Percentiles rank a stretch among this genome's conserved stretches.
These are phyloP conservation scores for Tolypocladium amazonense DNA, from an alignment of 2,329 filamentous ascomycete species.

Conservation along the genomic window DNA sequence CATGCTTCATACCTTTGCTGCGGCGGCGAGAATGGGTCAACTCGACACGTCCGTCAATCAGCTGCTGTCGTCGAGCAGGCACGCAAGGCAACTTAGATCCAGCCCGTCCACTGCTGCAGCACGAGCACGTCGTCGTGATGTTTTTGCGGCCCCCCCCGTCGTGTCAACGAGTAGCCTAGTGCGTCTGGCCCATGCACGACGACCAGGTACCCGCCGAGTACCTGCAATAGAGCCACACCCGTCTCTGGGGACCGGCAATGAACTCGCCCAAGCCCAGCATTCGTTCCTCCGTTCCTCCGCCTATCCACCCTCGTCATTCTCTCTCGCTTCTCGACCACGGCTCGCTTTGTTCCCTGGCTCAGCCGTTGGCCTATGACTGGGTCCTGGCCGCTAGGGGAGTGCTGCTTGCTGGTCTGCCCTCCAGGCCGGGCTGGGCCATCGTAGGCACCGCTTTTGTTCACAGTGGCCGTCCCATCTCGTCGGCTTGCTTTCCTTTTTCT, in stretches of 20 bases:
- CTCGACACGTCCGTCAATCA: neutral
- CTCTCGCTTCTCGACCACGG: neutral
- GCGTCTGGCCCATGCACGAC: neutral
- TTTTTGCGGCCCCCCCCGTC: neutral
- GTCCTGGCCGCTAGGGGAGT: neutral
- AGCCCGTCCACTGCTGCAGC: neutral
- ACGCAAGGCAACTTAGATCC: neutral
- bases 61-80: neutral
- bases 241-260: neutral
- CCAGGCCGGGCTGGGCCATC: neutral
- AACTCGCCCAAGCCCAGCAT: constrained; percentile 1
- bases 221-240: neutral
- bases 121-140: neutral
- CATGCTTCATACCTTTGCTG: neutral
- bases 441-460: neutral
- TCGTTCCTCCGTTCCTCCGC: constrained; percentile 3
- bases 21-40: neutral
- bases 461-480: neutral
- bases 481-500: neutral
- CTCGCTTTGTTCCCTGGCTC: neutral
- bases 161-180: too few relatives aligned
- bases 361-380: neutral
- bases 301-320: neutral
- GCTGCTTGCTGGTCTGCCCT: neutral
- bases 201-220: neutral